phyloP scores from a whole-genome alignment of 768 basidiomycete species.

The Boletus subcaerulescens region DNA sequence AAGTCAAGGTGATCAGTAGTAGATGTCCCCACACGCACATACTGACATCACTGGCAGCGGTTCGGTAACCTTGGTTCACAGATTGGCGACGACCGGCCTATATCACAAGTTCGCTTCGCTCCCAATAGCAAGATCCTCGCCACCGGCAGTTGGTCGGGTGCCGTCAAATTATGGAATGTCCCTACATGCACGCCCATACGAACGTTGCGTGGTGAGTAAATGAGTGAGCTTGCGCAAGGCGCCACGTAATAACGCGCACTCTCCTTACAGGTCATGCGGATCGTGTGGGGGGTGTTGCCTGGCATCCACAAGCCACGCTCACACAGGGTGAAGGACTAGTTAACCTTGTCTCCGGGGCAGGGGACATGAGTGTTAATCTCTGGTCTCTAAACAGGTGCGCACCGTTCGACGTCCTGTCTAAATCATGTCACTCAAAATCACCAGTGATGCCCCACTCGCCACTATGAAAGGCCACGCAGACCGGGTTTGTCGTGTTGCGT shows the following conservation, averaged over 20 bases:
- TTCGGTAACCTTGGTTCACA: slow-evolving; percentile 94
- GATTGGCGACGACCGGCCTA: slow-evolving; percentile 94
- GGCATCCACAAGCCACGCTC: slow-evolving; percentile 93
- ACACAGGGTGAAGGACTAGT: slow-evolving; percentile 58
- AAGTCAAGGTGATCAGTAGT: slow-evolving; percentile 70
- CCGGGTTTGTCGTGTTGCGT: slow-evolving; percentile 90
- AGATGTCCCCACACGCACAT: background rate
- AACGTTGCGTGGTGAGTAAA: slow-evolving; percentile 62
- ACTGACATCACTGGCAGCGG: slow-evolving; percentile 47
- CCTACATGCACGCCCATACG: slow-evolving; percentile 82
- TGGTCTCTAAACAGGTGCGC: slow-evolving; percentile 85
- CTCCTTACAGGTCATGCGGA: slow-evolving; percentile 70
- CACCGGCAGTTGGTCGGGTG: slow-evolving; percentile 95
- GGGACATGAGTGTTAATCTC: slow-evolving; percentile 79
- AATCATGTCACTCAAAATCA: slow-evolving; percentile 3
- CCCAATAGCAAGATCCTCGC: slow-evolving; percentile 87
- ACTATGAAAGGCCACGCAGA: slow-evolving; percentile 85
- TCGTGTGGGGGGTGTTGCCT: slow-evolving; percentile 92
- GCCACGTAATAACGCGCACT: slow-evolving; percentile 6
- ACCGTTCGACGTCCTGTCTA: background rate
- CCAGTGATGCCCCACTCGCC: slow-evolving; percentile 82
- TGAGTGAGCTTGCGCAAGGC: background rate
- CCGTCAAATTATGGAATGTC: slow-evolving; percentile 93
- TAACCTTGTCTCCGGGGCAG: slow-evolving; percentile 90
- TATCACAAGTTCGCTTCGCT: slow-evolving; percentile 91